phyloP scores from a whole-genome alignment of 352 stramenopile species.

The Globisporangium iwayamae region DNA sequence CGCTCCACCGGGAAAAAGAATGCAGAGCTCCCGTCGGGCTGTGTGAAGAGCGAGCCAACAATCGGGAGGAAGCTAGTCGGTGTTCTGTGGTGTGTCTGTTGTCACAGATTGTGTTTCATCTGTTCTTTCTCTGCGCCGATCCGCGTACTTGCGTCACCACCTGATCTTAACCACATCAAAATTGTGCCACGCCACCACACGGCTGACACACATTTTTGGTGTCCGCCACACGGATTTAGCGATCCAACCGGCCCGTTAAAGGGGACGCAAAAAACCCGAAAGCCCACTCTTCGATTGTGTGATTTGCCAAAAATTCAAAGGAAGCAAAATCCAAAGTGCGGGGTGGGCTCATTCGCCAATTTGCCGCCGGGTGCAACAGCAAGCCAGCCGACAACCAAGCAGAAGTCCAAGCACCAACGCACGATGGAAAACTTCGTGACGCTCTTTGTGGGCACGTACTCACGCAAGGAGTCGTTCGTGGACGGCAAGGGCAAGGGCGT shows the following conservation, averaged over 20 bases:
- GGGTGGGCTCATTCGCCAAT: neutral
- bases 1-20: slow-evolving; percentile 4
- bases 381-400: neutral
- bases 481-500: slow-evolving; percentile 76
- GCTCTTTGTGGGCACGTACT: slow-evolving; percentile 85
- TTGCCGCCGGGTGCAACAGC: neutral
- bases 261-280: too few relatives aligned
- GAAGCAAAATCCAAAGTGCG: neutral
- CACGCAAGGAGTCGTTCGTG: slow-evolving; percentile 72
- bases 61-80: neutral
- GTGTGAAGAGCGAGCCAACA: neutral
- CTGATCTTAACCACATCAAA: neutral
- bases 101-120: neutral
- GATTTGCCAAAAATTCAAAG: neutral
- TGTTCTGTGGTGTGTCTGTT: neutral
- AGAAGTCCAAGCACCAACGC: neutral
- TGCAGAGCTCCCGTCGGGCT: neutral
- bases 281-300: neutral
- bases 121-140: neutral
- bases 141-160: neutral
- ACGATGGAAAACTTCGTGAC: slow-evolving; percentile 19
- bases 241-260: too few relatives aligned
- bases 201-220: too few relatives aligned
- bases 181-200: too few relatives aligned
- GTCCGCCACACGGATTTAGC: too few relatives aligned